A percentile compares a stretch with the other conserved stretches of the same genome.
Evolutionary conservation across 2,329 filamentous ascomycete genomes (phyloP).

Genomic region (Penicillium sp.): DNA sequence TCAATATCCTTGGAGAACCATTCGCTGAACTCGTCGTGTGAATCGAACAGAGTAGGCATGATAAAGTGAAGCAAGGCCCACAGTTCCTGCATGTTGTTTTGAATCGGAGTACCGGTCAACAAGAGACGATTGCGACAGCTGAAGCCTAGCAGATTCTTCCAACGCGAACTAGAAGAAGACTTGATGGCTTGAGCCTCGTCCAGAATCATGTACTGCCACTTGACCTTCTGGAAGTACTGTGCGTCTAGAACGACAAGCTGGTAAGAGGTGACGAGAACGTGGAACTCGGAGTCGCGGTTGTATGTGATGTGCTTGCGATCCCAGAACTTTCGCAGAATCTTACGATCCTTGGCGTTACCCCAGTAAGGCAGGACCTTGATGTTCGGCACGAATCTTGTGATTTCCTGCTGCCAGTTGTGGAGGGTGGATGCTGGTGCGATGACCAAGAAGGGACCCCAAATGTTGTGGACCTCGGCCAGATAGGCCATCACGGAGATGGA

Average conservation of each 20-base stretch:
- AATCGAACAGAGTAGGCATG: slow-evolving; percentile 95
- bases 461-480: slow-evolving; percentile 93
- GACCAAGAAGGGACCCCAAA: slow-evolving; percentile 96
- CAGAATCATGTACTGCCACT: slow-evolving; percentile 99
- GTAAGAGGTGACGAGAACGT: slow-evolving; percentile 95
- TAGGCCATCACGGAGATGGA: slow-evolving; percentile 99
- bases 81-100: slow-evolving; percentile 99
- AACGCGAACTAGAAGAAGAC: slow-evolving; percentile 91
- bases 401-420: slow-evolving; percentile 99
- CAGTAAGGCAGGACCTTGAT: slow-evolving; percentile 97
- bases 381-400: slow-evolving; percentile 88
- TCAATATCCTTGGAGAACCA: slow-evolving; percentile 71
- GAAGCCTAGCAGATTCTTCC: slow-evolving; percentile 93
- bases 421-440: slow-evolving; percentile 94
- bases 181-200: slow-evolving; percentile 99
- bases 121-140: slow-evolving; percentile 92
- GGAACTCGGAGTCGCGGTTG: slow-evolving; percentile 88
- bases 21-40: slow-evolving; percentile 55
- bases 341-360: slow-evolving; percentile 91
- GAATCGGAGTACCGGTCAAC: slow-evolving; percentile 94
- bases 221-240: slow-evolving; percentile 98
- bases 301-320: slow-evolving; percentile 97
- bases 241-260: slow-evolving; percentile 96
- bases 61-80: slow-evolving; percentile 99
- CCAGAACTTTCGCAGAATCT: slow-evolving; percentile 98